Percentiles rank a stretch among this genome's conserved stretches.
These are phyloP conservation scores for Microcyclosporella mali DNA, from an alignment of 2,329 filamentous ascomycete species.

Conservation along the genomic window DNA sequence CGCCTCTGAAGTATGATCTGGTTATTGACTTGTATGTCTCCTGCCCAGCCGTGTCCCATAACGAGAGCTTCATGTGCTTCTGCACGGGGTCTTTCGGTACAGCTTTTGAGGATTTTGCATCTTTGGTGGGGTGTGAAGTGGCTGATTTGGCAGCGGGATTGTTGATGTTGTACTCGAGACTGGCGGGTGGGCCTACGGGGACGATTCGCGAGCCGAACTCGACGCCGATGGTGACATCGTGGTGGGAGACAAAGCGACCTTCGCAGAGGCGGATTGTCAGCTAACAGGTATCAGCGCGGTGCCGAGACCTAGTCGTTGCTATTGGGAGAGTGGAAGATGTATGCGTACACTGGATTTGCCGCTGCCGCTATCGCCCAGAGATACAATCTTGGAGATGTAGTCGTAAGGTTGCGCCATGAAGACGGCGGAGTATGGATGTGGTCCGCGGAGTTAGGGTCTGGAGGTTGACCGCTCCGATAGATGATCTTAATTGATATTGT, in stretches of 20 bases:
- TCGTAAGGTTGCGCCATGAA: constrained; percentile 66
- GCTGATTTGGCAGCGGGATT: constrained; percentile 34
- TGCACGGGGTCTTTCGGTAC: constrained; percentile 37
- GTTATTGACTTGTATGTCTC: constrained; percentile 98
- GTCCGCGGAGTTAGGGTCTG: background rate
- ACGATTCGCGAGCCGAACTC: constrained; percentile 93
- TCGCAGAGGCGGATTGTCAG: constrained; percentile 94
- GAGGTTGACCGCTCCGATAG: too few relatives aligned
- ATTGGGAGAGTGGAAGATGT: background rate
- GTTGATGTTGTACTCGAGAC: constrained; percentile 51
- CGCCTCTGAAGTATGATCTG: constrained; percentile 84
- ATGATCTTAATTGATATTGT: too few relatives aligned
- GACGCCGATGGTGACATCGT: constrained; percentile 95
- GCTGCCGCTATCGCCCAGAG: constrained; percentile 91
- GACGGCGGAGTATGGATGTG: background rate
- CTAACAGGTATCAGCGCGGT: constrained; percentile 35
- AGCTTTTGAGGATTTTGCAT: constrained; percentile 12
- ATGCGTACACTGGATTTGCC: constrained; percentile 71
- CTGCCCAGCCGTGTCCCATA: constrained; percentile 96
- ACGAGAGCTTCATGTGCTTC: constrained; percentile 84
- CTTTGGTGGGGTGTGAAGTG: constrained; percentile 14
- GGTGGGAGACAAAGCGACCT: constrained; percentile 86
- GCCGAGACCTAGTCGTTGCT: constrained; percentile 13
- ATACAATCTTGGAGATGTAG: constrained; percentile 98
- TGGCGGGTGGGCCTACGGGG: constrained; percentile 77